phyloP scores from a whole-genome alignment of 1,284 basidiomycete genomes.

The Neonothopanus nambi region DNA sequence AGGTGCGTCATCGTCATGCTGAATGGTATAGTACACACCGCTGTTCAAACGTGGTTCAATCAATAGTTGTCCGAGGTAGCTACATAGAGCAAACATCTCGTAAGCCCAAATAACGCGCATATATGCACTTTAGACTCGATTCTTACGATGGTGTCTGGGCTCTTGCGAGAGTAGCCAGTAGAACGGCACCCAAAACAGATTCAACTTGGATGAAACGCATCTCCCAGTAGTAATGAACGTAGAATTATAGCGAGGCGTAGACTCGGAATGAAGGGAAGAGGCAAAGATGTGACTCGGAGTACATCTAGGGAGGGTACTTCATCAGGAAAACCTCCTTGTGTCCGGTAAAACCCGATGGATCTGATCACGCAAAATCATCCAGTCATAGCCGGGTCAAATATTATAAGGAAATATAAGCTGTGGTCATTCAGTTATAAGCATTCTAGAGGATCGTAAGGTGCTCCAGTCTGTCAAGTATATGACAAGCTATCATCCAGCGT shows the following conservation, averaged over 20 bases:
- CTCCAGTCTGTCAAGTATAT: too few relatives aligned
- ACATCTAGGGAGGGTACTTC: too few relatives aligned
- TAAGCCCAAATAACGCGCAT: background rate
- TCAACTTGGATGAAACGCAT: conserved; percentile 8
- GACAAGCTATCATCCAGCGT: too few relatives aligned
- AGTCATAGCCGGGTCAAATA: too few relatives aligned
- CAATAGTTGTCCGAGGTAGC: conserved; percentile 18
- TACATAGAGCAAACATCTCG: background rate
- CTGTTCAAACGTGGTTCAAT: conserved; percentile 23
- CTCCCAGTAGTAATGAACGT: background rate
- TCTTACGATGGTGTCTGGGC: conserved; percentile 12
- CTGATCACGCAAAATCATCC: too few relatives aligned
- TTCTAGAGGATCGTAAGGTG: too few relatives aligned
- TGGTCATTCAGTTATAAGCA: too few relatives aligned
- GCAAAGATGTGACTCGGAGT: too few relatives aligned
- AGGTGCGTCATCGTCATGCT: background rate
- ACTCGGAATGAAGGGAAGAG: background rate
- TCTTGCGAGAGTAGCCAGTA: conserved; percentile 11
- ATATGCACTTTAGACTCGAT: background rate
- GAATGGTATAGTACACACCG: background rate
- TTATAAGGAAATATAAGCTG: too few relatives aligned
- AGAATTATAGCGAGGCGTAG: background rate
- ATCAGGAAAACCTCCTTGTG: too few relatives aligned
- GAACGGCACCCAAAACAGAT: background rate
- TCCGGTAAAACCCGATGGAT: too few relatives aligned